Base-by-base conservation (phyloP, 148 eudicot species). In the Salicornia ramosissima region DNA sequence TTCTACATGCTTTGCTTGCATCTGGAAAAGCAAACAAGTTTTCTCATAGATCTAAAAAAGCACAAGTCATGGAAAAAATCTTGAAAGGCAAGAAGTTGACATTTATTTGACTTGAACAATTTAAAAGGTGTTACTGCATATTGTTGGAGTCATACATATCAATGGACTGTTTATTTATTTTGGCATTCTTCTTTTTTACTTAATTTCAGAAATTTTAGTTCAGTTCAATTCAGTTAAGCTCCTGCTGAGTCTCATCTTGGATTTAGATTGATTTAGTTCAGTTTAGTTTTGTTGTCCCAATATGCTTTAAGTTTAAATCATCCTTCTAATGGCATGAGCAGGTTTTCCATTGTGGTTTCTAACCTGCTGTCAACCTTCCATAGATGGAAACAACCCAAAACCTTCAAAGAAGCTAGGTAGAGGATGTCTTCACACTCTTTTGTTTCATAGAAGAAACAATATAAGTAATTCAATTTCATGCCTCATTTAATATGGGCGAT, bases 261-360 rank as follows among this genome's bases (percentile, higher is more conserved):
- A n/a, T n/a, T n/a, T n/a, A n/a, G n/a, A n/a, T n/a, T n/a, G n/a
- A n/a, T n/a, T n/a, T n/a, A n/a, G n/a, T n/a, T n/a, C n/a, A n/a
- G n/a, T n/a, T n/a, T n/a, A n/a, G n/a, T n/a, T n/a, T n/a, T n/a
- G n/a, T n/a, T n/a, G n/a, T n/a, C n/a, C n/a, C n/a, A n/a, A 13
- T 46, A 4, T 15, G 19, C 50, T 46, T 0, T 46, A 46, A 1
- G 22, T 19, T 6, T 5, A 4, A 29, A 33, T 2, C 22, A 19
- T 34, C 42, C 43, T 59, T 34, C 7, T 1, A 7, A 46, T 14
- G 34, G n/a, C n/a, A n/a, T n/a, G n/a, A n/a, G 24, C 43, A 59
- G 64, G 14, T 34, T 59, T 59, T n/a, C 46, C 65, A 61, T 12
- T 36, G 29, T 61, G 65, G 65, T 8, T 61, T 8, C 2, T 61